Base-by-base conservation (phyloP, 208 protist species). In the Paratrypanosoma confusum region DNA sequence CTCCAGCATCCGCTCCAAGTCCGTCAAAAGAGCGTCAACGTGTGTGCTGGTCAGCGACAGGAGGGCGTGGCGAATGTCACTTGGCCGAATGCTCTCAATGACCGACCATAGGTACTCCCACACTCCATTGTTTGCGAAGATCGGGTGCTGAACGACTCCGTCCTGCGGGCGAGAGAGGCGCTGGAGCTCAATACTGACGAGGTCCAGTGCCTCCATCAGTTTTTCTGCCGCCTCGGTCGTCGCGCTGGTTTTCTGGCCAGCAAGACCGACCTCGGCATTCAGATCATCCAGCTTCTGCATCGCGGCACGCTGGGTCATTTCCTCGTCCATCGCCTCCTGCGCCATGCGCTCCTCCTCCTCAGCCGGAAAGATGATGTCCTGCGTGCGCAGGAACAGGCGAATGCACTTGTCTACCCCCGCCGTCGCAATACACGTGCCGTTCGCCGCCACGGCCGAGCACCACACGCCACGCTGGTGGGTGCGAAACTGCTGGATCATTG, bases 301-400 rank as follows among this genome's bases (percentile, higher is more conserved):
- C 3, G 77, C 77, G 1, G 65, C 62, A 0, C 66, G 64, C 34
- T 65, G 68, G 16, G 78, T 76, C 6, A 57, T 51, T 46, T 95
- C 82, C 56, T 89, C 75, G 41, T 95, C 87, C 71, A 90, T 83
- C 24, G 81, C 83, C 47, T 81, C 71, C 62, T 90, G 80, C 32
- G 75, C 81, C 57, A 84, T 57, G 17, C 59, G 49, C 60, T 89
- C 82, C 29, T 87, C 75, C 62, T 95, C 87, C 61, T 95, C 87
- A 21, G 73, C 50, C 1, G 83, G 87, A 46, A 92, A 95, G 16
- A 93, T 58, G 44, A 92, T 89, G 45, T 88, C 83, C 25, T 89
- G 66, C 28, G 83, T 91, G 56, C 87, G 81, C 11, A 90, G 52
- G 41, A 87, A 71, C 32, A 67, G 80, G 3, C 83, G 82, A 28